phyloP scores from a whole-genome alignment of 192 early-diverging fungal species.

The Spinellus fusiger region DNA sequence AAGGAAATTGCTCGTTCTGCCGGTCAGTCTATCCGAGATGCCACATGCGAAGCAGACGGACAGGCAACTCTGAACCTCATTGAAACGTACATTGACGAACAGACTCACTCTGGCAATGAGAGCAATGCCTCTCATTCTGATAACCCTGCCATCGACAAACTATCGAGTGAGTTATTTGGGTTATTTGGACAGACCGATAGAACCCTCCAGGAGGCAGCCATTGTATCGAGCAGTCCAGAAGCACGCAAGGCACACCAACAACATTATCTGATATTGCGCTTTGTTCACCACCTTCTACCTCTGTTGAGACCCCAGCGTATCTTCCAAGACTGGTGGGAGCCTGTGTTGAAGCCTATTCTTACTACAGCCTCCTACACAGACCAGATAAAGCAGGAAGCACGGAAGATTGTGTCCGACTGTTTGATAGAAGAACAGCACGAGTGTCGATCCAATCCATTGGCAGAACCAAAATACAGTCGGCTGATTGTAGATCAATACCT shows the following conservation, averaged over 20 bases:
- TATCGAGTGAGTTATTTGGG: constrained; percentile 15
- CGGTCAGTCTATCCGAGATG: neutral
- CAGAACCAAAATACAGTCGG: constrained; percentile 5
- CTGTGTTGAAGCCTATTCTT: constrained; percentile 20
- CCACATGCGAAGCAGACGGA: constrained; percentile 9
- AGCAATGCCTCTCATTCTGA: neutral
- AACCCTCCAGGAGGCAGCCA: neutral
- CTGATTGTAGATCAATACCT: constrained; percentile 24
- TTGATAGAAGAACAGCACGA: constrained; percentile 19
- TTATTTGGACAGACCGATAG: constrained; percentile 8
- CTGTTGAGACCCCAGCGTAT: constrained; percentile 16
- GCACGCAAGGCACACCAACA: constrained; percentile 10
- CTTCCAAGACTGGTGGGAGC: constrained; percentile 26
- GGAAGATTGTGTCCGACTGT: constrained; percentile 20
- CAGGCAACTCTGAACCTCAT: constrained; percentile 23
- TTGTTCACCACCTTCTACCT: constrained; percentile 16
- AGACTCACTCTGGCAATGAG: constrained; percentile 2
- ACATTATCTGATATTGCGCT: constrained; percentile 19
- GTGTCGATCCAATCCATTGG: neutral
- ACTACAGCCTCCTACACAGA: constrained; percentile 19
- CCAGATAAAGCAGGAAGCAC: constrained; percentile 20
- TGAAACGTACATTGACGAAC: constrained; percentile 31
- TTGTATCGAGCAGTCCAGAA: constrained; percentile 17
- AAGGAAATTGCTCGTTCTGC: constrained; percentile 13
- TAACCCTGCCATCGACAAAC: constrained; percentile 23